Evolutionary conservation across 805 yeast species (phyloP), one percentile per base, ranked within the genome.

Genomic region (Zygosaccharomyces rouxii): DNA sequence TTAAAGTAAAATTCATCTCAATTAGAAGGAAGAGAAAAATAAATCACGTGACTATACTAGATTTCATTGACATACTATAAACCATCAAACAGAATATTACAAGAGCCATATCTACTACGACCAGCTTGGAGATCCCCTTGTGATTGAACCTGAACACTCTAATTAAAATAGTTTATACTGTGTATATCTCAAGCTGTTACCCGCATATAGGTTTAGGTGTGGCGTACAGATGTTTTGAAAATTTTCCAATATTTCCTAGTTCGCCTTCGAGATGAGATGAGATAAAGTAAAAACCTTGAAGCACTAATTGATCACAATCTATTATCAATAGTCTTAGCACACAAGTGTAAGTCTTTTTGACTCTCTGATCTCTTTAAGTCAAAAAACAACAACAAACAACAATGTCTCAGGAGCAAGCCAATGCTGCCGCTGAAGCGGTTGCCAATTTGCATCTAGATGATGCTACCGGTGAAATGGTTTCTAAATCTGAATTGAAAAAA

Each of bases 401-500:
- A 9, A 65, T 65, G 69, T 64, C 69, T 37, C 70, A 69, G 50
- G 64, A 58, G 58, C 66, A 72, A 56, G 78, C 76, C 49, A 77
- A 80, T 47, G 73, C 79, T 64, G 84, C 76, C 45, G 69, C 95
- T 46, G 97, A 89, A 63, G 81, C 77, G 55, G 81, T 86, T 50
- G 85, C 84, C 66, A 86, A 86, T 67, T 70, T 81, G 41, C 84
- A 85, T 70, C 76, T 92, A 58, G 99, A 92, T 69, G 96, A 89
- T 51, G 95, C 74, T 60, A 94, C 98, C 54, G 98, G 98, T 42
- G 99, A 92, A 73, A 86, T 81, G 72, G 96, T 92, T 41, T 94
- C 98, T 65, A 92, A 92, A 76, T 78, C 94, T 53, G 99, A 92
- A 73, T 83, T 92, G 73, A 92, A 92, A 78, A 89, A 87, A 78